Percentiles rank a stretch among this genome's conserved stretches.
Evolutionary conservation across 768 basidiomycete genomes (phyloP).

Genomic region (Hemileccinum impolitum): DNA sequence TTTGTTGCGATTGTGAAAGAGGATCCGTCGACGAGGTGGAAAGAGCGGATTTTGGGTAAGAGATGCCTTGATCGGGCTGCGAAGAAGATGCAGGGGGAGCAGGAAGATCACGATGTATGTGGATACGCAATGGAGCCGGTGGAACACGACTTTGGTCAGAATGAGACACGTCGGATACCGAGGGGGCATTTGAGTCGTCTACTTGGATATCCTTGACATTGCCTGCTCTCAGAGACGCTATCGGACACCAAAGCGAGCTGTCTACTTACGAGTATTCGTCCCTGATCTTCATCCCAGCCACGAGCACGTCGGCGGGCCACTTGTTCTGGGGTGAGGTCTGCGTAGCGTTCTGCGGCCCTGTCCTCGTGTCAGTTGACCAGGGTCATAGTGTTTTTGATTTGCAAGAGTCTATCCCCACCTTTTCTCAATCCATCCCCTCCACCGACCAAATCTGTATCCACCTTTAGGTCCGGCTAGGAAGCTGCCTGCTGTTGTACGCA

Average conservation of each 20-base stretch:
- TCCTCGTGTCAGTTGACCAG: conserved; percentile 1
- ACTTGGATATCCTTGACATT: conserved; percentile 14
- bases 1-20: conserved; percentile 30
- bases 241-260: neutral
- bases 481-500: conserved; percentile 28
- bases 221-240: conserved; percentile 4
- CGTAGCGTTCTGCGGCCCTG: conserved; percentile 84
- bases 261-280: conserved; percentile 14
- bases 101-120: conserved; percentile 38
- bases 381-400: neutral
- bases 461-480: neutral
- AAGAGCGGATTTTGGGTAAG: conserved; percentile 7
- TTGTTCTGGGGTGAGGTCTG: conserved; percentile 60
- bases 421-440: conserved; percentile 89
- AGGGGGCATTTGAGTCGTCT: conserved; percentile 2
- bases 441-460: conserved; percentile 70
- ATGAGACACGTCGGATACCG: conserved; percentile 3
- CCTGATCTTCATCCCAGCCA: conserved; percentile 63
- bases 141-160: conserved; percentile 11
- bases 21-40: conserved; percentile 23
- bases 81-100: conserved; percentile 18
- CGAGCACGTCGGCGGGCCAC: conserved; percentile 52
- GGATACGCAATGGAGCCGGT: conserved; percentile 38
- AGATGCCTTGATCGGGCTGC: conserved; percentile 1
- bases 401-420: conserved; percentile 41